Evolutionary conservation across 306 rosid species (phyloP).

Genomic region (Urtica urens): DNA sequence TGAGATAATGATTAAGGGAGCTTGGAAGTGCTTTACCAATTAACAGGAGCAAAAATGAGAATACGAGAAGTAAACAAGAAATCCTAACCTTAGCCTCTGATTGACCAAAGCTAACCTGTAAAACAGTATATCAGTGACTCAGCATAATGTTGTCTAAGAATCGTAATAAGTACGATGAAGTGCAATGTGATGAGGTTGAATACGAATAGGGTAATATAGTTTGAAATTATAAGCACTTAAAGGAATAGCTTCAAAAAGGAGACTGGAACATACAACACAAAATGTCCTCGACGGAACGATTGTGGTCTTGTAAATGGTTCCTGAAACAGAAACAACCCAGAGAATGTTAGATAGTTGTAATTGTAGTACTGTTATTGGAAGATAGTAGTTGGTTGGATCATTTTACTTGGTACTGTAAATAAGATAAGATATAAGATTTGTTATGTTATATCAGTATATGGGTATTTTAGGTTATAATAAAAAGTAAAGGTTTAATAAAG

Average conservation of each 20-base stretch:
- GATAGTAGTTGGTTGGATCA: no score
- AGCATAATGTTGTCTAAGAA: conserved; percentile 10
- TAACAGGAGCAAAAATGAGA: conserved; percentile 5
- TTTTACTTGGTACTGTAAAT: no score
- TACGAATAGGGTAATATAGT: conserved; percentile 12
- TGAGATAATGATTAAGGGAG: not conserved
- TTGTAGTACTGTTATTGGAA: no score
- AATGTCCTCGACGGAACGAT: conserved; percentile 89
- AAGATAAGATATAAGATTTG: no score
- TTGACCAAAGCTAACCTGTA: conserved; percentile 91
- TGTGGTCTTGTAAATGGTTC: conserved; percentile 78
- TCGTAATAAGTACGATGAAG: conserved; percentile 6
- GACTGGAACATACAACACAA: conserved; percentile 53
- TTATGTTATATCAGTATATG: no score
- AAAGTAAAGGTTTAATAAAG: no score
- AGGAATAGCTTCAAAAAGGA: conserved; percentile 9
- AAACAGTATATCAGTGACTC: conserved; percentile 14
- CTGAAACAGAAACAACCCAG: conserved; percentile 46
- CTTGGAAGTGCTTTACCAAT: not conserved
- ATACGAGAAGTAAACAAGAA: conserved; percentile 4
- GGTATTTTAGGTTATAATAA: no score
- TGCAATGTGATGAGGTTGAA: conserved; percentile 1
- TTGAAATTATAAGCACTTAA: conserved; percentile 7
- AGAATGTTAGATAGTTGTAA: conserved; percentile 24
- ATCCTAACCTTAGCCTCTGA: conserved; percentile 84